Conservation (phyloP, 768 basidiomycete genomes). For the Termitomyces sp. region DNA sequence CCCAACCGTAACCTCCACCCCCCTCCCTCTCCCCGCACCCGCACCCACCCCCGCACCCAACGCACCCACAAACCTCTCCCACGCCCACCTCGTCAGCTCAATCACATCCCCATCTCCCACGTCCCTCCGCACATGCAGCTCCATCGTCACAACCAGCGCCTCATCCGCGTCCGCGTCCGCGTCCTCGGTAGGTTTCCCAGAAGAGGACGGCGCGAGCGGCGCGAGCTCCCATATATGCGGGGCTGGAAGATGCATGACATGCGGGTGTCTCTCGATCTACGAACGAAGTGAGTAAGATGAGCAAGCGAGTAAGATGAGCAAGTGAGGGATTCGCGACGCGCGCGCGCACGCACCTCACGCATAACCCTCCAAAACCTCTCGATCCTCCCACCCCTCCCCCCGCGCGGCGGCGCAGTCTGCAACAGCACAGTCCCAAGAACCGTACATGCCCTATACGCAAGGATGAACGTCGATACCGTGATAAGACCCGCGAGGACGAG, state of each 20-base stretch:
- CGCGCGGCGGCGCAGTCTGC: conserved; percentile 82
- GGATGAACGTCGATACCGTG: conserved; percentile 71
- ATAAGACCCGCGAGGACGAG: conserved; percentile 79
- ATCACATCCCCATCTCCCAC: conserved; percentile 70
- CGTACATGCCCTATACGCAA: conserved; percentile 82
- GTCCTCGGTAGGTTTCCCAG: too few species aligned
- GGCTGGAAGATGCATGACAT: too few species aligned
- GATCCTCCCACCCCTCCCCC: conserved; percentile 63
- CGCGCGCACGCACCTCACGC: conserved; percentile 64
- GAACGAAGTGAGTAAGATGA: too few species aligned
- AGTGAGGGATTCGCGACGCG: neutral
- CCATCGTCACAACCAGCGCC: conserved; percentile 76
- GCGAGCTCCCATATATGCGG: too few species aligned
- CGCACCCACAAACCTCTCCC: conserved; percentile 66
- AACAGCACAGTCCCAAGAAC: conserved; percentile 83
- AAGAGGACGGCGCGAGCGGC: too few species aligned
- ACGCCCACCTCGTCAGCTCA: conserved; percentile 71
- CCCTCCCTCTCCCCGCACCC: too few species aligned
- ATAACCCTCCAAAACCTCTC: conserved; percentile 77
- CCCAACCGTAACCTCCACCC: too few species aligned
- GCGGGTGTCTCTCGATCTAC: too few species aligned
- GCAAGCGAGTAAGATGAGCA: too few species aligned
- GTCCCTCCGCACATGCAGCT: conserved; percentile 68
- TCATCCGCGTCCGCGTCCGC: too few species aligned
- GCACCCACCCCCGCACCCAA: too few species aligned